These are phyloP conservation scores for Pneumocystis wakefieldiae DNA, from an alignment of 1,139 yeast species.

Conservation along the genomic window DNA sequence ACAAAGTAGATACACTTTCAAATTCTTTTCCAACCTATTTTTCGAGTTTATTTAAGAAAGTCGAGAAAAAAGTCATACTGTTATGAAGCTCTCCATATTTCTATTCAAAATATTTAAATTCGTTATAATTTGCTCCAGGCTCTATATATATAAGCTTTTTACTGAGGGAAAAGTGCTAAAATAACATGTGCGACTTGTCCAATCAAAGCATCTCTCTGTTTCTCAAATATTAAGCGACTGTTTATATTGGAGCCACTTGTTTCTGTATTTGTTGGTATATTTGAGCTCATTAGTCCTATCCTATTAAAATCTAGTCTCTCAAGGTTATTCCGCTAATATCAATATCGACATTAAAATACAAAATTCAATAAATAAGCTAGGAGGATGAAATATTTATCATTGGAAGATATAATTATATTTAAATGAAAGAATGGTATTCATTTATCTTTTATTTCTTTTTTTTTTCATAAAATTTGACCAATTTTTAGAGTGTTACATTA, in stretches of 20 bases:
- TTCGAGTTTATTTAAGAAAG: background rate
- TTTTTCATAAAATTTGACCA: background rate
- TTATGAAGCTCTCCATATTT: conserved; percentile 17
- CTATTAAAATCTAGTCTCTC: background rate
- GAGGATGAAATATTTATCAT: no score
- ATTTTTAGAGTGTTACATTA: conserved; percentile 14
- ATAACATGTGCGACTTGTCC: conserved; percentile 14
- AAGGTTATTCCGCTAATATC: background rate
- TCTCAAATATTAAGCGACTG: conserved; percentile 8
- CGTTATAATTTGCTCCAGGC: conserved; percentile 16
- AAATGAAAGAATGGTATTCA: background rate
- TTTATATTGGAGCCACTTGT: background rate
- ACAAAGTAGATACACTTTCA: conserved; percentile 18
- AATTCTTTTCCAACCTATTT: conserved; percentile 18
- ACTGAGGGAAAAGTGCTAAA: background rate
- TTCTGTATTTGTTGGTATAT: background rate
- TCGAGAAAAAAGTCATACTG: conserved; percentile 8
- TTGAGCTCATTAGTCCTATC: background rate
- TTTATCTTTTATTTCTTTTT: background rate
- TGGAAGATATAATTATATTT: background rate
- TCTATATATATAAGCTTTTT: conserved; percentile 5
- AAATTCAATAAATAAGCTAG: background rate
- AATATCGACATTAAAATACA: background rate
- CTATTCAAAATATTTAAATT: conserved; percentile 17
- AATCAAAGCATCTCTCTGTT: conserved; percentile 14